Evolutionary conservation across 495 filamentous ascomycete species (phyloP), one percentile per base, ranked within the genome.

Genomic region (Hypoxylon crocopeplum): DNA sequence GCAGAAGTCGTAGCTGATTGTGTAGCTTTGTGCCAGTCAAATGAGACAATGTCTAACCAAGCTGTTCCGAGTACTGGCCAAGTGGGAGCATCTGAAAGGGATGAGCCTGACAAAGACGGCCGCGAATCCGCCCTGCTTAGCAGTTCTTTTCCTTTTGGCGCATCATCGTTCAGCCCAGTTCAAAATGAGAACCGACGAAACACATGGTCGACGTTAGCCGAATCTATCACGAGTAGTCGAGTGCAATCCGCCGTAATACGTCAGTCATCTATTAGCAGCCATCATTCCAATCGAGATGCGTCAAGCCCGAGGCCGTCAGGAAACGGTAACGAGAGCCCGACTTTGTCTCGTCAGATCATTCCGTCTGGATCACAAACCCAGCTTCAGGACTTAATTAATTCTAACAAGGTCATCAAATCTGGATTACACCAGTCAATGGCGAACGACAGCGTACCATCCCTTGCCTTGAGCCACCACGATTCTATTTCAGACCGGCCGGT

Each of bases 1-100:
- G 82, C 85, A 1, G 88, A 90, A 59, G 82, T 92, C 5, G 84
- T 89, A 12, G 83, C 84, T 6, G 82, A 85, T 56, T 91, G 88
- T 55, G 82, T 88, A 74, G 82, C 79, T 34, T 62, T 84, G 12
- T 75, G 68, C 20, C 62, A 67, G 2, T 61, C 70, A 1, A 55
- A 58, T 15, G 69, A 63, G 12, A 34, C 49, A 11, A 53, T 59
- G 12, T 50, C 32, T 32, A 25, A 15, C n/a, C 38, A 61, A 20
- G 30, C 21, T 27, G 27, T 56, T 6, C 21, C 39, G 7, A 42
- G 54, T 29, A 21, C 42, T 22, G 16, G 19, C 6, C 50, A 58
- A 19, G 45, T 46, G 0, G n/a, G 48, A 36, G 40, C 37, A 12
- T 16, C 47, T 25, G 56, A 59, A 29, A 37, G 15, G 22, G 45